These are phyloP conservation scores for Geotrichum bryndzae DNA, from an alignment of 1,139 yeast genomes.

Conservation along the genomic window DNA sequence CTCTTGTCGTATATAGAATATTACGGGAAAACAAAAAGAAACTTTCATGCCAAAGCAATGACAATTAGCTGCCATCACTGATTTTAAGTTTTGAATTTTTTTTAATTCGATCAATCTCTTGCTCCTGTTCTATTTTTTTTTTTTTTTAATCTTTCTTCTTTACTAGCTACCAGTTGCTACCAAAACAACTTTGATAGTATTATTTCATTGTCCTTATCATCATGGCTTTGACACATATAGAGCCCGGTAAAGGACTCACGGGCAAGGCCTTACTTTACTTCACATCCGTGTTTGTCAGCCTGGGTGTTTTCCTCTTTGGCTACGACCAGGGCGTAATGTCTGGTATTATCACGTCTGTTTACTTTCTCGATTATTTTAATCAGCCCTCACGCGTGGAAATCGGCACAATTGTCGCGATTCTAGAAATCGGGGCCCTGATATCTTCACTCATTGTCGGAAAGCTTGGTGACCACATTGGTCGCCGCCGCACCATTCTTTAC, in stretches of 20 bases:
- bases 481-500: conserved; percentile 71
- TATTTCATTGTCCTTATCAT: neutral
- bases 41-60: too few species aligned
- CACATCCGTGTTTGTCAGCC: conserved; percentile 73
- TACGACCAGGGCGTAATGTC: conserved; percentile 92
- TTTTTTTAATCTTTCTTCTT: neutral
- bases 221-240: neutral
- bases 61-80: neutral
- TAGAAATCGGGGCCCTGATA: conserved; percentile 77
- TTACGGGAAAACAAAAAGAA: too few species aligned
- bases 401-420: conserved; percentile 78
- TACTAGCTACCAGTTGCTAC: neutral
- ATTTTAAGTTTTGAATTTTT: neutral
- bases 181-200: neutral
- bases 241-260: conserved; percentile 24
- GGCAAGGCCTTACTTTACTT: conserved; percentile 48
- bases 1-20: too few species aligned
- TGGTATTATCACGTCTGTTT: conserved; percentile 63
- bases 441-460: conserved; percentile 73
- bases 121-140: neutral
- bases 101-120: neutral
- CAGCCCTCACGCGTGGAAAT: conserved; percentile 63
- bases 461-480: conserved; percentile 73
- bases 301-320: conserved; percentile 81
- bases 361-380: conserved; percentile 66